A percentile compares a stretch with the other conserved stretches of the same genome.
phyloP scores from a whole-genome alignment of 768 basidiomycete species.

The Boletus barrowsii region DNA sequence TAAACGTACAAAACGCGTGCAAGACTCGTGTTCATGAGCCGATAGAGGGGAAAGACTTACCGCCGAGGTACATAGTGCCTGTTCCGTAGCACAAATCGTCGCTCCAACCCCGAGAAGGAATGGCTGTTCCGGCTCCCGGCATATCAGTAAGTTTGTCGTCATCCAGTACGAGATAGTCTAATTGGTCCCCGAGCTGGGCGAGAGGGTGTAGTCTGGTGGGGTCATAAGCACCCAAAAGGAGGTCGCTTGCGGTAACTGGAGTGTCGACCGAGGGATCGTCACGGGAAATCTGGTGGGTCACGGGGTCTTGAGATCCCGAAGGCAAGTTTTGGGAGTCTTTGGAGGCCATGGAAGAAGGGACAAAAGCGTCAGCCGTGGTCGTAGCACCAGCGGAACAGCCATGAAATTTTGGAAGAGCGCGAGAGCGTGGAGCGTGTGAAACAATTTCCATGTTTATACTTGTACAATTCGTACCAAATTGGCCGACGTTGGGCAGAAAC shows the following conservation, averaged over 20 bases:
- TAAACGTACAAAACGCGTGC: conserved; percentile 44
- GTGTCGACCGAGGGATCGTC: conserved; percentile 43
- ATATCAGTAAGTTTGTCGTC: conserved; percentile 93
- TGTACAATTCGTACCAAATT: conserved; percentile 2
- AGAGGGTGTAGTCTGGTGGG: conserved; percentile 91
- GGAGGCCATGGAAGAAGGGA: conserved; percentile 28
- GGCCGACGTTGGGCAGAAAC: conserved; percentile 22
- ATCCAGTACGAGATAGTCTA: conserved; percentile 94
- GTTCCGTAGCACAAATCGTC: conserved; percentile 99
- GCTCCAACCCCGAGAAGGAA: conserved; percentile 96
- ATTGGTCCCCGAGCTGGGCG: conserved; percentile 85
- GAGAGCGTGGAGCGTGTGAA: conserved; percentile 21
- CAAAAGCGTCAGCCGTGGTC: conserved; percentile 10
- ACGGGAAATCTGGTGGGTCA: conserved; percentile 45
- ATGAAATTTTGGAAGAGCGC: conserved; percentile 31
- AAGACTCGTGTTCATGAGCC: conserved; percentile 45
- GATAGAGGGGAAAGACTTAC: conserved; percentile 69
- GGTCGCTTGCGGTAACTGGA: conserved; percentile 79
- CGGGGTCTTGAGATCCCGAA: conserved; percentile 44
- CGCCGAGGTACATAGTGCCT: conserved; percentile 96
- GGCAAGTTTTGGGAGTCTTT: conserved; percentile 21
- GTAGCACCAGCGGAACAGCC: conserved; percentile 15
- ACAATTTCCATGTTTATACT: conserved; percentile 2
- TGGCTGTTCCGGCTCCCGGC: conserved; percentile 85
- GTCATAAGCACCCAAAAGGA: conserved; percentile 86